These are phyloP conservation scores for Stephania japonica DNA, from an alignment of 164 flowering plant species.

Conservation along the genomic window DNA sequence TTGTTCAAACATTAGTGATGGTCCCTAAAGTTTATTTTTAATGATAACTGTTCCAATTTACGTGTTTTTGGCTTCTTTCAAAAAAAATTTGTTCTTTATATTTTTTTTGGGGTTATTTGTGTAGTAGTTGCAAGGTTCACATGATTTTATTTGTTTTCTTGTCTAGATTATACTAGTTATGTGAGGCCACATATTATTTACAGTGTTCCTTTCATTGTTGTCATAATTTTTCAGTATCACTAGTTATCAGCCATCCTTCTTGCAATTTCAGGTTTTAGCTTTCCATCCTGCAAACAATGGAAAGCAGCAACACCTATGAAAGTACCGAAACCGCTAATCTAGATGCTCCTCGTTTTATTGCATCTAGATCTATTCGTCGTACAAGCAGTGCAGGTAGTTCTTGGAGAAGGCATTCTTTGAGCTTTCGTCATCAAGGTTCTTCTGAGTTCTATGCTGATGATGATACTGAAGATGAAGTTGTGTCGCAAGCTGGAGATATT, in stretches of 20 bases:
- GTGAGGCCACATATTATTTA: neutral
- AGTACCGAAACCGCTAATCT: neutral
- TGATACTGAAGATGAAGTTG: conserved; percentile 42
- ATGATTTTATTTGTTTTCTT: neutral
- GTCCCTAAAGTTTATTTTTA: neutral
- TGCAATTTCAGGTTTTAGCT: neutral
- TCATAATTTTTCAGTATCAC: neutral
- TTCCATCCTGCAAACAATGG: neutral
- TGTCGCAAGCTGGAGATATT: conserved; percentile 75
- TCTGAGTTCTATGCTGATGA: conserved; percentile 16
- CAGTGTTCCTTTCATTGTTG: neutral
- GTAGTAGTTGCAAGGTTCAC: neutral
- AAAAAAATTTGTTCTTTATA: neutral
- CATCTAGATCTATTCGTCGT: neutral
- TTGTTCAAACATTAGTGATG: neutral
- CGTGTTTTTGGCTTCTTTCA: neutral
- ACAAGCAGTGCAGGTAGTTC: conserved; percentile 23
- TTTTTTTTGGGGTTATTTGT: neutral
- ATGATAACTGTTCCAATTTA: neutral
- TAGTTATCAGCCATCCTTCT: neutral
- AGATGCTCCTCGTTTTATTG: neutral
- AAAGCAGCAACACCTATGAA: neutral
- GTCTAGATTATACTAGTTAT: neutral
- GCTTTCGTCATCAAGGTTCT: conserved; percentile 16
- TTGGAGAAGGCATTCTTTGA: conserved; percentile 31